Base-by-base conservation (phyloP, 805 yeast genomes). In the Candida silvicultrix region DNA sequence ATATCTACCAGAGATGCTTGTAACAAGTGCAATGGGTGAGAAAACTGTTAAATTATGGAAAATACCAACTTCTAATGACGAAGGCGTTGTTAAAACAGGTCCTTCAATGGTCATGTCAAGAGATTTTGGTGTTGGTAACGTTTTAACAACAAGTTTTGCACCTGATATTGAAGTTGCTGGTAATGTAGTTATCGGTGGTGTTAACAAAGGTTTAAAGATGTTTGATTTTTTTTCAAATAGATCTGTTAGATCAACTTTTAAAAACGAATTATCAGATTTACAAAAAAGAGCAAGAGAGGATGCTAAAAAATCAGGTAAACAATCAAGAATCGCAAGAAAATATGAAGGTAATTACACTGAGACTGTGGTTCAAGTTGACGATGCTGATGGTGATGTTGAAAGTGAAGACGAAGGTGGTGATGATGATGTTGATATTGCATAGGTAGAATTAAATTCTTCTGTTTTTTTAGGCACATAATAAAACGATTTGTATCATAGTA, bases 61-160 rank as follows among this genome's bases (percentile, higher is more conserved):
- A 59, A 73, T 86, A 49, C 75, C 80, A 15, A 57, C 67, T 12
- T 67, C 63, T 35, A 63, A 65, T 25, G 50, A 54, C 10, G 50
- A 53, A 12, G 49, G 52, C 8, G 49, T 42, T 14, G 40, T 23
- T n/a, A 44, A 44, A 25, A 51, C 59, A 47, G 66, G 74, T 9
- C 98, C 99, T 37, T 81, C 92, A 20, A 85, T 94, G 95, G 84
- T 89, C 7, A 70, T 89, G 50, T 81, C 92, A 36, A 80, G 97
- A 62, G 97, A 94, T 67, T 83, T 94, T 56, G 97, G 90, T 54
- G 86, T 89, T 45, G 99, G 99, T 50, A 89, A 89, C 62, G 97
- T 92, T 19, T 77, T 94, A 56, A 74, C 89, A 4, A 72, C 87
- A 11, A 68, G 85, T 10, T 94, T 89, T 72, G 94, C 96, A 2